These are phyloP conservation scores for Candida fluviatilis DNA, from an alignment of 805 yeast genomes.

Conservation along the genomic window DNA sequence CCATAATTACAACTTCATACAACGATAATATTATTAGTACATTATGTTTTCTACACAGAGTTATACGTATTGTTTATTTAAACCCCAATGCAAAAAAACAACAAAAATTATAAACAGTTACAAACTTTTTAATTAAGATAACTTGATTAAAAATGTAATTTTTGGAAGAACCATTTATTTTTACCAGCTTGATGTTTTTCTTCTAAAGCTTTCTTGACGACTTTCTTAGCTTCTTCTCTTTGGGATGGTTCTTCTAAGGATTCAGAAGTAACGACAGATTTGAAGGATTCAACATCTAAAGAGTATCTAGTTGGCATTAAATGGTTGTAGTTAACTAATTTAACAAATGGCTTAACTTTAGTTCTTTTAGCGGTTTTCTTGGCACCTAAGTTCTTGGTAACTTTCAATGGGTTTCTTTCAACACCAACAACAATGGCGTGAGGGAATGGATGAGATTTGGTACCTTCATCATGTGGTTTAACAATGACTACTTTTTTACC, in stretches of 20 bases:
- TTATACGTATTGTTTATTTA: conserved; percentile 1
- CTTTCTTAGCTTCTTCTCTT: conserved; percentile 98
- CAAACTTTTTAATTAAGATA: conserved; percentile 12
- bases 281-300: conserved; percentile 93
- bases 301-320: conserved; percentile 99
- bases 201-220: conserved; percentile 97
- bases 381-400: conserved; percentile 89
- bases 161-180: conserved; percentile 99
- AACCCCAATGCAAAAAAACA: conserved; percentile 8
- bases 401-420: conserved; percentile 97
- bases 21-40: not conserved
- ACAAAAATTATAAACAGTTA: conserved; percentile 19
- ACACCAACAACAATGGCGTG: conserved; percentile 99
- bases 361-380: conserved; percentile 97
- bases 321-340: conserved; percentile 99
- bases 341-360: conserved; percentile 98
- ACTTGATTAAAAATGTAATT: conserved; percentile 73
- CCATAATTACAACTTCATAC: no score
- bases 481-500: conserved; percentile 99
- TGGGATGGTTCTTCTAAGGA: conserved; percentile 96
- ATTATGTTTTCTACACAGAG: not conserved
- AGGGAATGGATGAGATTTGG: conserved; percentile 98
- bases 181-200: conserved; percentile 99
- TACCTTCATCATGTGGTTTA: conserved; percentile 97
- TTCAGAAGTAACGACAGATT: conserved; percentile 86